Conservation (phyloP, 768 basidiomycete genomes). For the Dioszegia aurantiaca region DNA sequence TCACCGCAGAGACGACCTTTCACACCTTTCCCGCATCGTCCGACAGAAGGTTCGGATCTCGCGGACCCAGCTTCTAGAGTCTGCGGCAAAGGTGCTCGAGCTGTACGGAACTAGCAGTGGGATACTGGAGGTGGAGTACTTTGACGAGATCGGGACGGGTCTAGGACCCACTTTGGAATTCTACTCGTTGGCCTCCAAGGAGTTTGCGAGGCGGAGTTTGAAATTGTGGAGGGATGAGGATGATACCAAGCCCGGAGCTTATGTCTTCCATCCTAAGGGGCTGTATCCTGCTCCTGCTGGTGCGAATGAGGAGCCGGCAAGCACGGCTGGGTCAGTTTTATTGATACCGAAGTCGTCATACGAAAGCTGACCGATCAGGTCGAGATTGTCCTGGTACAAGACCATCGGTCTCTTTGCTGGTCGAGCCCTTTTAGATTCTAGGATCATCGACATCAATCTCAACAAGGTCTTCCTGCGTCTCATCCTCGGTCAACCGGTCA, state of each 20-base stretch:
- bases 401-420: slow-evolving; percentile 95
- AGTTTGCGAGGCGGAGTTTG: slow-evolving; percentile 83
- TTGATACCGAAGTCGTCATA: background rate
- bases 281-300: slow-evolving; percentile 75
- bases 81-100: slow-evolving; percentile 91
- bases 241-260: slow-evolving; percentile 58
- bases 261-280: slow-evolving; percentile 80
- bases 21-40: slow-evolving; percentile 85
- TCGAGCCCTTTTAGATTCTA: slow-evolving; percentile 92
- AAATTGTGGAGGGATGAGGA: slow-evolving; percentile 92
- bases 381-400: slow-evolving; percentile 78
- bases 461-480: slow-evolving; percentile 93
- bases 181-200: slow-evolving; percentile 93
- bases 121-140: slow-evolving; percentile 95
- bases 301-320: slow-evolving; percentile 24
- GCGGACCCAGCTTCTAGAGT: slow-evolving; percentile 88
- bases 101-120: slow-evolving; percentile 87
- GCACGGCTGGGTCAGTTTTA: slow-evolving; percentile 33
- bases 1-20: slow-evolving; percentile 77
- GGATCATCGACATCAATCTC: slow-evolving; percentile 92
- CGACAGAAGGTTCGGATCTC: slow-evolving; percentile 97
- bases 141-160: slow-evolving; percentile 97
- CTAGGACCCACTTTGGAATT: slow-evolving; percentile 97
- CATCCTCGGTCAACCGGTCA: slow-evolving; percentile 80
- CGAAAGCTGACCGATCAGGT: slow-evolving; percentile 55